phyloP scores from a whole-genome alignment of 2,329 filamentous ascomycete species.

The Fusarium neocosmosporiellum region DNA sequence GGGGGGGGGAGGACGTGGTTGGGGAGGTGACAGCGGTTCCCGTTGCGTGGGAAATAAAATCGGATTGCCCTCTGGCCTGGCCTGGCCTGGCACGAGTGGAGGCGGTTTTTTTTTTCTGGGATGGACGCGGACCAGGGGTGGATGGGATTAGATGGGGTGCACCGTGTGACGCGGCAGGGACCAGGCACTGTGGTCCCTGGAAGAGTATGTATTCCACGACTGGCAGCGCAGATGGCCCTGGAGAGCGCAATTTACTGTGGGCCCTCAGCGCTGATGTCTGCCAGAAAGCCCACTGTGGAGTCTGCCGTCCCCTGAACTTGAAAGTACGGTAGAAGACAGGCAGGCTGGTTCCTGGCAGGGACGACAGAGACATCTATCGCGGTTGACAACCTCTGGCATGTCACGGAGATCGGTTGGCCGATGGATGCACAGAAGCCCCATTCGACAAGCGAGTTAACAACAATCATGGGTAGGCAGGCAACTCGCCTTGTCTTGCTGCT shows the following conservation, averaged over 20 bases:
- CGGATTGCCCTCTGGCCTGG: slow-evolving; percentile 1
- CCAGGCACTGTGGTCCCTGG: slow-evolving; percentile 26
- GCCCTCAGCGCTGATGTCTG: slow-evolving; percentile 29
- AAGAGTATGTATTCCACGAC: not conserved
- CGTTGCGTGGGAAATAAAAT: slow-evolving; percentile 35
- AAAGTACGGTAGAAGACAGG: not conserved
- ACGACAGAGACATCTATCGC: not conserved
- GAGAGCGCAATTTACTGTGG: slow-evolving; percentile 11
- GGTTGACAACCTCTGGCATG: not conserved
- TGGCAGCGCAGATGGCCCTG: not conserved
- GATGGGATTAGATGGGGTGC: not conserved
- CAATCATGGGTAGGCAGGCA: not conserved
- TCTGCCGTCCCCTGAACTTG: slow-evolving; percentile 20
- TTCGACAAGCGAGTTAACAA: not conserved
- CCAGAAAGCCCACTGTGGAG: slow-evolving; percentile 32
- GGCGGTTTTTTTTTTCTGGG: slow-evolving; percentile 37
- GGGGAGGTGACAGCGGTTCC: slow-evolving; percentile 44
- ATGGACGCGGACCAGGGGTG: not conserved
- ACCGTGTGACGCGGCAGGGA: slow-evolving; percentile 7
- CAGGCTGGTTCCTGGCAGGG: slow-evolving; percentile 7
- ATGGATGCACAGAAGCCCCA: not conserved
- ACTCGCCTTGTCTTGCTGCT: not conserved
- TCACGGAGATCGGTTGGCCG: not conserved
- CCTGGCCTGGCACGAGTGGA: slow-evolving; percentile 28
- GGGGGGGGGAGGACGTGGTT: slow-evolving; percentile 34